Conservation (phyloP, 352 stramenopile species). For the Pythium sukuiense region DNA sequence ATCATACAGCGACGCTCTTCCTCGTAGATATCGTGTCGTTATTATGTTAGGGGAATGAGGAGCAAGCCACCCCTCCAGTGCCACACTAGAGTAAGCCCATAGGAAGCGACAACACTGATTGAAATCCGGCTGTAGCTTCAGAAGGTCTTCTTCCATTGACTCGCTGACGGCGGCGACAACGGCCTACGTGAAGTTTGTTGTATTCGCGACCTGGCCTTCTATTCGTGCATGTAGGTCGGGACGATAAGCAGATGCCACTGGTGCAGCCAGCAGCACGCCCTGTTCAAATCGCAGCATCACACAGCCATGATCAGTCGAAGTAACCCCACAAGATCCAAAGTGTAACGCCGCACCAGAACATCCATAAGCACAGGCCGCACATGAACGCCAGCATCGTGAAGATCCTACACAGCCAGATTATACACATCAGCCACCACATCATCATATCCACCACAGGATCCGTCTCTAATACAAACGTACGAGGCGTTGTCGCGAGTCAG, state of each 20-base stretch:
- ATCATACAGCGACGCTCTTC: conserved; percentile 1
- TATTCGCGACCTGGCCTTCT: conserved; percentile 23
- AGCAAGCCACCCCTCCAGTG: not conserved
- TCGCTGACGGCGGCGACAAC: not conserved
- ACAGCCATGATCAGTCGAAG: not conserved
- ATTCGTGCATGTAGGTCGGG: conserved; percentile 75
- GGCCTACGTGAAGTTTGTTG: not conserved
- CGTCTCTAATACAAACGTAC: conserved; percentile 43
- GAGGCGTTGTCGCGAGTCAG: conserved; percentile 83
- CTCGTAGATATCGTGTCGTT: not conserved
- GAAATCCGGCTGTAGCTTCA: not conserved
- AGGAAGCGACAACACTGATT: not conserved
- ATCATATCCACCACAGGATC: no score
- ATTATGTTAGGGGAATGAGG: not conserved
- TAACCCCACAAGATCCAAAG: conserved; percentile 1
- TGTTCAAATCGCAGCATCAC: conserved; percentile 22
- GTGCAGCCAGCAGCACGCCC: conserved; percentile 89
- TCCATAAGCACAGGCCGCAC: conserved; percentile 83
- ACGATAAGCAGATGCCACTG: conserved; percentile 90
- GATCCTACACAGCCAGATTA: conserved; percentile 45
- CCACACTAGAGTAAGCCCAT: not conserved
- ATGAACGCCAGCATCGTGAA: conserved; percentile 84
- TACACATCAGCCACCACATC: no score
- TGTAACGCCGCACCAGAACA: conserved; percentile 71
- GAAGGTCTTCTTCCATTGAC: conserved; percentile 5